Base-by-base conservation (phyloP, 352 stramenopile species). In the Phytophthora citricola region DNA sequence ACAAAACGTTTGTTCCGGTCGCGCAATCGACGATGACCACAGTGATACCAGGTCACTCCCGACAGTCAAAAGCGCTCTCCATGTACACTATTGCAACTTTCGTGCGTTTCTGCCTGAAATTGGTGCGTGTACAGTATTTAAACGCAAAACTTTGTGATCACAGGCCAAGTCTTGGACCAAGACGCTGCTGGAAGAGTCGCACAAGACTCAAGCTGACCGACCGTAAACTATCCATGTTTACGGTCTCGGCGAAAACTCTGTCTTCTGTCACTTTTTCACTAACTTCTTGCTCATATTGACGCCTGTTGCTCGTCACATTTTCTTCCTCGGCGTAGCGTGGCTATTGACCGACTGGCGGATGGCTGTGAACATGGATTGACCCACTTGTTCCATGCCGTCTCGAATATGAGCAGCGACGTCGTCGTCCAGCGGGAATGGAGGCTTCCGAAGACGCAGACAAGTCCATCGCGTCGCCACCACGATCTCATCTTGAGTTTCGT, bases 401-500 rank as follows among this genome's bases (percentile, higher is more conserved):
- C 64, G 64, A 26, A 72, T 72, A 40, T 72, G 50, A 4, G 44
- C 45, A 22, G 58, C 58, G 22, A 72, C 50, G 24, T 72, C 64
- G 9, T 67, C 64, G 27, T 72, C 64, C 45, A 72, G 50, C 15
- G 57, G 45, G 14, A 72, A 72, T 20, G 49, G 38, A 36, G 75
- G 71, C 48, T 76, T 63, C 2, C 66, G 66, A 54, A 81, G 64
- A 27, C 66, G 69, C 24, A 81, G 48, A 59, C 74, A 78, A 1
- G 72, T 73, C 75, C 71, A 81, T 4, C 70, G 63, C 5, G 43
- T 54, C 5, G 76, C 63, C 15, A 81, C 47, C 15, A 78, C 76
- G 4, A 74, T 48, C 11, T 71, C 58, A 0, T 69, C 44, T 38
- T 66, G 43, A 6, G 57, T 52, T 5, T 67, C 51, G 5, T 40